Evolutionary conservation across 345 rosid species (phyloP).

Genomic region (Abelmoschus esculentus): DNA sequence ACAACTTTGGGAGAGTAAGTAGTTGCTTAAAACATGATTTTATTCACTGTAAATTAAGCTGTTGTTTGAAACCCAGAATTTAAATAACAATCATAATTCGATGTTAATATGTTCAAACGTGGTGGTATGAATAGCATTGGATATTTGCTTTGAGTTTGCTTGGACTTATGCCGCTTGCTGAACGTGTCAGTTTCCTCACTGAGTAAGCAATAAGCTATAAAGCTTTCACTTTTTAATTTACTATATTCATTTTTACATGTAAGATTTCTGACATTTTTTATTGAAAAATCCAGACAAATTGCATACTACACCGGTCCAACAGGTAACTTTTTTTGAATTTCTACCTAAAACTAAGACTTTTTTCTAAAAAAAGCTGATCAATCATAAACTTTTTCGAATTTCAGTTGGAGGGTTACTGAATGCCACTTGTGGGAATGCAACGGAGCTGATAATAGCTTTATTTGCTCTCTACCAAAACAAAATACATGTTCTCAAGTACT

Average conservation of each 20-base stretch:
- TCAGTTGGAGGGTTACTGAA: conserved; percentile 91
- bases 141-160: conserved; percentile 72
- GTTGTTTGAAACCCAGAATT: background rate
- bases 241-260: background rate
- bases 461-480: conserved; percentile 65
- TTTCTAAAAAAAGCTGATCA: too few species aligned
- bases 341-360: too few species aligned
- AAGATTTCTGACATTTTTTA: background rate
- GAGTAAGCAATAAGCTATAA: conserved; percentile 58
- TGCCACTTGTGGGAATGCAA: conserved; percentile 95
- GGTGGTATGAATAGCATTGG: conserved; percentile 48
- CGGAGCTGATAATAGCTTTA: conserved; percentile 87
- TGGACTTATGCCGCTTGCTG: conserved; percentile 75
- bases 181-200: conserved; percentile 82
- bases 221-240: too few species aligned
- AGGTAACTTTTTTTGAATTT: conserved; percentile 32
- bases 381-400: too few species aligned
- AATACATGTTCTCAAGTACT: conserved; percentile 65
- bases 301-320: conserved; percentile 90
- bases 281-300: conserved; percentile 52
- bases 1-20: conserved; percentile 37
- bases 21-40: background rate
- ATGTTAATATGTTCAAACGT: background rate
- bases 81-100: background rate
- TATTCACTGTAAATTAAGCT: background rate